Base-by-base conservation (phyloP, 306 rosid species). In the Malus asiatica region DNA sequence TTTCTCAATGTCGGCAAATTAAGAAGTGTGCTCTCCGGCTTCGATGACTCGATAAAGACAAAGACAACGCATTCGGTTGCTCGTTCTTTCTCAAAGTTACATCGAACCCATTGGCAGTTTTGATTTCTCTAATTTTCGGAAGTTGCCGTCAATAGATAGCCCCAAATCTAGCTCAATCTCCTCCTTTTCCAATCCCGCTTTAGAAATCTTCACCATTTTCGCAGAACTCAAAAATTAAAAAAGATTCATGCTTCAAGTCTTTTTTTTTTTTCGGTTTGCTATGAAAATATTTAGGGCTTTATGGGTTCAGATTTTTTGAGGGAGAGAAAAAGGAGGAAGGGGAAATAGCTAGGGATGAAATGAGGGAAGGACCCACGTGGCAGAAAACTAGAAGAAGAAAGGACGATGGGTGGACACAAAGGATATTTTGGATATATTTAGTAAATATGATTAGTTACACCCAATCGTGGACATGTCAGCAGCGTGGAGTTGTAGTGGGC, bases 141-240 rank as follows among this genome's bases (percentile, higher is more conserved):
- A 85, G 76, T 77, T 60, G 2, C 90, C 86, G 5, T 94, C 96
- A 0, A 90, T 87, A 5, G 96, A 85, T 67, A 90, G 76, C 2
- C 81, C 89, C 25, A 93, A 85, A 77, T 90, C 98, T 2, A 89
- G 89, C 74, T 86, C 90, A 1, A 87, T 25, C 75, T 87, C 89
- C 20, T 81, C 89, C 11, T 76, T 74, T 57, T 80, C 65, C 44
- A 72, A 10, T 59, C 57, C 46, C 3, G 29, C 45, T 72, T 76
- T 68, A 11, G 77, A 78, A 66, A 48, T 8, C 38, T 35, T 35
- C 38, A 35, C 38, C 38, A 35, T 6, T 35, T 35, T 6, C 6
- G 25, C 25, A 25, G 25, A 25, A 25, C 25, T 25, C 25, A 25
- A 25, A 25, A 1, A 25, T 25, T 25, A 25, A 25, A 25, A 25